A percentile compares a stretch with the other conserved stretches of the same genome.
These are phyloP conservation scores for Neostapfia colusana DNA, from an alignment of 176 grass and related monocot species.

Conservation along the genomic window DNA sequence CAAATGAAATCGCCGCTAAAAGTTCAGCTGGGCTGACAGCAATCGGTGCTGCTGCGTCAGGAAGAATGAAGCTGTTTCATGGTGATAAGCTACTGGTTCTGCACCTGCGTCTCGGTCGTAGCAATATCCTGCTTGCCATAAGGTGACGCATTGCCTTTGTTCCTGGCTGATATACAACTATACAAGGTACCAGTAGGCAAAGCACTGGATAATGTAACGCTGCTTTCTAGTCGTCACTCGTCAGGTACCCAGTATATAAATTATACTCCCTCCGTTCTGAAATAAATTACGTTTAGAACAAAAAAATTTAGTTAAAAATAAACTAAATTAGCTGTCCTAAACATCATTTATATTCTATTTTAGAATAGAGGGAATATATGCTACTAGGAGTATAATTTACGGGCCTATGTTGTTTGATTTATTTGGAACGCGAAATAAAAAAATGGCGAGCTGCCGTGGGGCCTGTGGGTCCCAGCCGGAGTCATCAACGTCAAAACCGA, in stretches of 20 bases:
- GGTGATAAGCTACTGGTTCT: neutral
- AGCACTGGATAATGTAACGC: neutral
- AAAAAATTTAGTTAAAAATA: no score
- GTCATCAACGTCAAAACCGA: no score
- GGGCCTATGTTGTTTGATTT: no score
- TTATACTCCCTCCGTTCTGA: no score
- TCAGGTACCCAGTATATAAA: neutral
- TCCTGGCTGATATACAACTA: neutral
- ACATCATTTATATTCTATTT: no score
- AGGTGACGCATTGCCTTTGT: neutral
- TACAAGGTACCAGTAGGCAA: neutral
- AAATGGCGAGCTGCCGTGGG: no score
- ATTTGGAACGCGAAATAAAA: no score
- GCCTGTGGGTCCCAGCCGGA: no score
- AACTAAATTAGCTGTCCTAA: no score
- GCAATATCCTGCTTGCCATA: neutral
- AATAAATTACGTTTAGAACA: no score
- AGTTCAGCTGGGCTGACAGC: neutral
- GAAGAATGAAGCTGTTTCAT: neutral
- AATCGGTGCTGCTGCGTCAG: neutral
- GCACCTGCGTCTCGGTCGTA: neutral
- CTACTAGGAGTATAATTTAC: no score
- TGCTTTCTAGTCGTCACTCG: neutral
- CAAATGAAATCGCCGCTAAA: neutral
- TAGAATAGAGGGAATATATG: no score